Percentiles rank a stretch among this genome's conserved stretches.
phyloP scores from a whole-genome alignment of 352 stramenopile species.

The Phytophthora europaea region DNA sequence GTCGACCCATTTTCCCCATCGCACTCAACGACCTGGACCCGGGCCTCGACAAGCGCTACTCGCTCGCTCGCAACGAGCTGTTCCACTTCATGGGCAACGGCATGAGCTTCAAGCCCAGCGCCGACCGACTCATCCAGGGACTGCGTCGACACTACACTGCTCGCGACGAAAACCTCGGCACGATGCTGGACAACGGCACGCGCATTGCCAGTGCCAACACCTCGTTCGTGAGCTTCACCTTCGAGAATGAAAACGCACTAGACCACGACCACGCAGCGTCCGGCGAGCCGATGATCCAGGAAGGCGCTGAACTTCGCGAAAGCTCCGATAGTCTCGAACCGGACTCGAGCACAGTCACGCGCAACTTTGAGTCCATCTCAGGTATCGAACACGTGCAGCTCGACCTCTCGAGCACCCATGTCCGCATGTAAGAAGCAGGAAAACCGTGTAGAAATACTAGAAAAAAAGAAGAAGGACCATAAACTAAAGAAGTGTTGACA shows the following conservation, averaged over 20 bases:
- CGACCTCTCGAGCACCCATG: conserved; percentile 45
- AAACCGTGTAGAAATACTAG: background rate
- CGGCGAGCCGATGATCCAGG: conserved; percentile 39
- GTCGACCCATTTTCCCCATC: conserved; percentile 82
- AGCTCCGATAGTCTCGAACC: conserved; percentile 17
- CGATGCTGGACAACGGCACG: conserved; percentile 36
- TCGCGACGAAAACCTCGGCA: conserved; percentile 17
- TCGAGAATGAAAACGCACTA: conserved; percentile 27
- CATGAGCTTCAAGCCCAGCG: conserved; percentile 77
- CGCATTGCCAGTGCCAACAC: conserved; percentile 47
- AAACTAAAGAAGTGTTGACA: conserved; percentile 14
- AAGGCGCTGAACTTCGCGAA: conserved; percentile 31
- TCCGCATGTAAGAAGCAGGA: conserved; percentile 41
- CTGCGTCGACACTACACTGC: conserved; percentile 48
- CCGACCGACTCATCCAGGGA: conserved; percentile 56
- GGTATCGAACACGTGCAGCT: conserved; percentile 43
- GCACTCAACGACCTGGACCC: conserved; percentile 82
- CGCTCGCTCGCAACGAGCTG: conserved; percentile 79
- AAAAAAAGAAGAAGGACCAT: conserved; percentile 1
- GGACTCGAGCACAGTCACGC: conserved; percentile 36
- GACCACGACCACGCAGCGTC: conserved; percentile 22
- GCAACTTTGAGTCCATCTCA: conserved; percentile 60
- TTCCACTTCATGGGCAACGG: conserved; percentile 85
- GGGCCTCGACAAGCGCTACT: conserved; percentile 85
- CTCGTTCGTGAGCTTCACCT: conserved; percentile 57